phyloP scores from a whole-genome alignment of 2,329 filamentous ascomycete genomes.

The Ophiosphaerella narmari region DNA sequence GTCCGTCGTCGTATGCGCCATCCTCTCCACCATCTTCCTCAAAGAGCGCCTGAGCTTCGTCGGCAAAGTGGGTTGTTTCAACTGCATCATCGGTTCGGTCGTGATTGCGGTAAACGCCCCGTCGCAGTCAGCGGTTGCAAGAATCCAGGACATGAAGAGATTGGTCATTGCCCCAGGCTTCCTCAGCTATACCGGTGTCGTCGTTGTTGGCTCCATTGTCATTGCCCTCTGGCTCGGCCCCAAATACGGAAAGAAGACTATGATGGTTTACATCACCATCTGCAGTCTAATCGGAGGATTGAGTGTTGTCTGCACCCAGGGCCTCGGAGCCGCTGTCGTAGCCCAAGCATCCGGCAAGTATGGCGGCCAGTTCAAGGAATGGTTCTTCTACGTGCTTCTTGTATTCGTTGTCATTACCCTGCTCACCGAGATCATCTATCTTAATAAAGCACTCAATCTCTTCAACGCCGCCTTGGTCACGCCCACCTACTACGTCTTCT shows the following conservation, averaged over 20 bases:
- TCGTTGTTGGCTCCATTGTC: slow-evolving; percentile 73
- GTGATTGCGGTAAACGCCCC: slow-evolving; percentile 96
- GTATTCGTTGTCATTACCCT: slow-evolving; percentile 90
- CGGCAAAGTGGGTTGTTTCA: slow-evolving; percentile 93
- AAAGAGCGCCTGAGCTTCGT: slow-evolving; percentile 96
- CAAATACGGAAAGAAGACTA: slow-evolving; percentile 91
- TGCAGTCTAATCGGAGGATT: slow-evolving; percentile 94
- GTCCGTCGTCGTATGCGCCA: slow-evolving; percentile 88
- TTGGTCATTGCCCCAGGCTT: slow-evolving; percentile 89
- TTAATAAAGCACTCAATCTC: slow-evolving; percentile 98
- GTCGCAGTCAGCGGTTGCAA: slow-evolving; percentile 77
- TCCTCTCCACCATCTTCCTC: slow-evolving; percentile 90
- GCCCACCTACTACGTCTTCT: slow-evolving; percentile 98
- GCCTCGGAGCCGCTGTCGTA: slow-evolving; percentile 86
- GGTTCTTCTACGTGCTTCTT: slow-evolving; percentile 91
- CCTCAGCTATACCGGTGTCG: slow-evolving; percentile 78
- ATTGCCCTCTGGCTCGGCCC: slow-evolving; percentile 82
- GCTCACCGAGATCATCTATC: slow-evolving; percentile 89
- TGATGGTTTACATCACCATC: slow-evolving; percentile 96
- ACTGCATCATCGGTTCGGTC: slow-evolving; percentile 90
- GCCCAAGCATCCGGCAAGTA: slow-evolving; percentile 77
- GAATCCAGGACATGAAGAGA: slow-evolving; percentile 89
- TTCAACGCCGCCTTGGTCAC: slow-evolving; percentile 97
- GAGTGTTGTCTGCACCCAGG: slow-evolving; percentile 94
- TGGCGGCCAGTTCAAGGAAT: slow-evolving; percentile 86